These are phyloP conservation scores for Leccinum sublutescens DNA, from an alignment of 768 basidiomycete species.

Conservation along the genomic window DNA sequence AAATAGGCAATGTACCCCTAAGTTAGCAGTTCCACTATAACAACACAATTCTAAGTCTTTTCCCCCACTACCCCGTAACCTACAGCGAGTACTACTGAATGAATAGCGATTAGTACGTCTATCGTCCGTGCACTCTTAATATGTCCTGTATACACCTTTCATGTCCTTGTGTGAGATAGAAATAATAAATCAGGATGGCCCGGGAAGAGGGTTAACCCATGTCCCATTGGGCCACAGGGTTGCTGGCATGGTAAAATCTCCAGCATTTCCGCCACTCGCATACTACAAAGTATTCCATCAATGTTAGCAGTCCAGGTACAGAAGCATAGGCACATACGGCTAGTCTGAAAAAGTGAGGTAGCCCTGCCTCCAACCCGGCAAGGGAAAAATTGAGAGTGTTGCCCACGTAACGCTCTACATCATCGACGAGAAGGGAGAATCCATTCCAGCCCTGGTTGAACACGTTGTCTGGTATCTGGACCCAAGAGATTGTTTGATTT, in stretches of 20 bases:
- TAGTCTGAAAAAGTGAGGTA: constrained; percentile 78
- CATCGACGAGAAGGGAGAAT: constrained; percentile 79
- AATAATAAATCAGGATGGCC: constrained; percentile 45
- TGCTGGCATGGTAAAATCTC: constrained; percentile 81
- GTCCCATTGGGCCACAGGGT: constrained; percentile 77
- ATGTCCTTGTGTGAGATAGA: background rate
- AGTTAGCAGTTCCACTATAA: no score
- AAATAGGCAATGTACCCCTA: no score
- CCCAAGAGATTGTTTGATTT: constrained; percentile 61
- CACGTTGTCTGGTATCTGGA: constrained; percentile 36
- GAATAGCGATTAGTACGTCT: background rate
- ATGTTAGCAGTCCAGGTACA: background rate
- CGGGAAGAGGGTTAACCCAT: constrained; percentile 71
- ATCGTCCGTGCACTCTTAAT: background rate
- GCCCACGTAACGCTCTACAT: constrained; percentile 79
- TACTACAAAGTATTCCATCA: constrained; percentile 39
- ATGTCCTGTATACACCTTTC: background rate
- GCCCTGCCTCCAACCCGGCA: constrained; percentile 51
- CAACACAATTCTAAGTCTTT: no score
- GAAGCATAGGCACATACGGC: constrained; percentile 49
- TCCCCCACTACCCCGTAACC: background rate
- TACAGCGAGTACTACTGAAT: background rate
- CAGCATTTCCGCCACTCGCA: constrained; percentile 43
- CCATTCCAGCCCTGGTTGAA: constrained; percentile 59
- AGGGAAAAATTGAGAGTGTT: constrained; percentile 68